Conservation (phyloP, 2,329 filamentous ascomycete species). For the Arthrobotrys entomopaga region DNA sequence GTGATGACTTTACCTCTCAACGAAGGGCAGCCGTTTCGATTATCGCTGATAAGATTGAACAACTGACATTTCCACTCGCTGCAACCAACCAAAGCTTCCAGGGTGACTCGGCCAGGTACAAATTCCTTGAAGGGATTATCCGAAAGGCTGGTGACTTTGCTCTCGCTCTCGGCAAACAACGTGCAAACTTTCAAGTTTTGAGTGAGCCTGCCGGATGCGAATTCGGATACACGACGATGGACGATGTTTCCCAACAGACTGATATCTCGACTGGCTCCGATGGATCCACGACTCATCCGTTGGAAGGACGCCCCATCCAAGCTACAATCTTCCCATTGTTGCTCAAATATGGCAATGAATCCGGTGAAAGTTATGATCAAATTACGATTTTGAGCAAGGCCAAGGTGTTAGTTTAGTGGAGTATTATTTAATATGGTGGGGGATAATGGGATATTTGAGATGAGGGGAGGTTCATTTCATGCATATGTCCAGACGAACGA, state of each 20-base stretch:
- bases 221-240: conserved; percentile 46
- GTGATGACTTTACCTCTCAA: conserved; percentile 45
- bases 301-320: conserved; percentile 48
- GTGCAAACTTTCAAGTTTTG: conserved; percentile 49
- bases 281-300: conserved; percentile 38
- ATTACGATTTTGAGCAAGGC: conserved; percentile 54
- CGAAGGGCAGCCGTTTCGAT: conserved; percentile 36
- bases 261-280: conserved; percentile 30
- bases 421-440: not conserved
- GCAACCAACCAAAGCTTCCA: conserved; percentile 40
- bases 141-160: conserved; percentile 43
- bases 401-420: conserved; percentile 44
- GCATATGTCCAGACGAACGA: conserved; percentile 25
- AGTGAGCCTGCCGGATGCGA: conserved; percentile 48
- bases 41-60: conserved; percentile 50
- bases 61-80: conserved; percentile 52
- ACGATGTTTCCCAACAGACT: conserved; percentile 50
- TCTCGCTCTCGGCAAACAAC: conserved; percentile 44
- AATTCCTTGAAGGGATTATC: conserved; percentile 47
- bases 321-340: conserved; percentile 46
- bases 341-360: conserved; percentile 48
- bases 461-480: conserved; percentile 25
- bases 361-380: conserved; percentile 47
- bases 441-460: conserved; percentile 4
- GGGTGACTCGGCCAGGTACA: conserved; percentile 44